Conservation (phyloP, 2,329 filamentous ascomycete species). For the Pyrenophora teres region DNA sequence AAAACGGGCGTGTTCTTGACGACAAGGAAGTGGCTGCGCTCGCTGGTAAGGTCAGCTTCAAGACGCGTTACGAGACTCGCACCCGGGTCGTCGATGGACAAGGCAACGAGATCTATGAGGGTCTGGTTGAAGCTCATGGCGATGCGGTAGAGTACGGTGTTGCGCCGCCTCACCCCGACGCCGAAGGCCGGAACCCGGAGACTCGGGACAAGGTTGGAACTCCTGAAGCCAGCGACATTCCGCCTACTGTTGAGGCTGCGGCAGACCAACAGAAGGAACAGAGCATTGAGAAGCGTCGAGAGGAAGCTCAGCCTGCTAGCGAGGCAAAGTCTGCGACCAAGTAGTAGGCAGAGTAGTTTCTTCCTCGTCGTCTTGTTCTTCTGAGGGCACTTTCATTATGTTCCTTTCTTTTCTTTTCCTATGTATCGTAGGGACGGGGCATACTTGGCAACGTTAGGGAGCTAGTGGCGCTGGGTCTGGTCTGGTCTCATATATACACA, state of each 20-base stretch:
- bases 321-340: slow-evolving; percentile 45
- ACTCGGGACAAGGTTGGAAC: slow-evolving; percentile 53
- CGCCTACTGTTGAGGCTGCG: slow-evolving; percentile 47
- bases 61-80: slow-evolving; percentile 94
- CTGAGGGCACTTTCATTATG: slow-evolving; percentile 1
- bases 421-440: slow-evolving; percentile 21
- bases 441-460: slow-evolving; percentile 17
- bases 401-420: slow-evolving; percentile 8
- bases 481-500: slow-evolving; percentile 2
- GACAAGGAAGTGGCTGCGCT: slow-evolving; percentile 82
- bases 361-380: background rate
- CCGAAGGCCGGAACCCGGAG: slow-evolving; percentile 62
- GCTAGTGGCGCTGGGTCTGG: slow-evolving; percentile 17
- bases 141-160: slow-evolving; percentile 41
- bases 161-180: slow-evolving; percentile 61
- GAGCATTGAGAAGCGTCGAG: slow-evolving; percentile 45
- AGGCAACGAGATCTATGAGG: slow-evolving; percentile 73
- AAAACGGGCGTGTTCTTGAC: slow-evolving; percentile 86
- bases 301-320: slow-evolving; percentile 46
- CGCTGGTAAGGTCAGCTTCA: slow-evolving; percentile 91
- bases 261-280: slow-evolving; percentile 54
- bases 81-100: slow-evolving; percentile 79
- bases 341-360: slow-evolving; percentile 21
- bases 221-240: slow-evolving; percentile 47
- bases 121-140: slow-evolving; percentile 45